A percentile compares a stretch with the other conserved stretches of the same genome.
Conservation (phyloP, 1,139 yeast species). For the Geotrichum klebahnii region DNA sequence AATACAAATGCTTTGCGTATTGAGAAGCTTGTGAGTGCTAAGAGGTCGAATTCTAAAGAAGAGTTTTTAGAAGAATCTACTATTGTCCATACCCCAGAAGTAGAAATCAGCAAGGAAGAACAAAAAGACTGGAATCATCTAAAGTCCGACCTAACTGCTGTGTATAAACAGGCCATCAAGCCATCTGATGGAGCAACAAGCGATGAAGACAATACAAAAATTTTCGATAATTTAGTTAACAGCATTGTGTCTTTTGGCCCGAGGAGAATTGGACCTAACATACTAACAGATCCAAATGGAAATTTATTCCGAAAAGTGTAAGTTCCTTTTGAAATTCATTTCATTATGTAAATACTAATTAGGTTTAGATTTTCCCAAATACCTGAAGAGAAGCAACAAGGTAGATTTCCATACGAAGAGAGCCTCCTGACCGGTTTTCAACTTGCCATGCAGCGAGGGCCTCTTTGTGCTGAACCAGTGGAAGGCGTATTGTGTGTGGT, state of each 20-base stretch:
- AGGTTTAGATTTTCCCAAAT: constrained; percentile 1
- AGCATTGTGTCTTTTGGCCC: constrained; percentile 73
- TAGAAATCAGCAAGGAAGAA: not conserved
- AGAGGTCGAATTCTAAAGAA: constrained; percentile 5
- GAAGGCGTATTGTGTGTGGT: constrained; percentile 69
- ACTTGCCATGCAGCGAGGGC: constrained; percentile 78
- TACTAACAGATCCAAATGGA: constrained; percentile 55
- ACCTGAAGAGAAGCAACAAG: not conserved
- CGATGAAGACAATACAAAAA: constrained; percentile 25
- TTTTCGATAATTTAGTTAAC: constrained; percentile 5
- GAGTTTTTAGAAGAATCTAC: constrained; percentile 7
- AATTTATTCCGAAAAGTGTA: constrained; percentile 15
- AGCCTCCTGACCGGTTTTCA: constrained; percentile 80
- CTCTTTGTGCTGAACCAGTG: constrained; percentile 79
- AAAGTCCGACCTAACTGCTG: constrained; percentile 10
- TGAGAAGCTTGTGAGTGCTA: constrained; percentile 31
- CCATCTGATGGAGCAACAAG: too few species aligned
- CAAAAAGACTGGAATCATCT: constrained; percentile 11
- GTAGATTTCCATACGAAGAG: constrained; percentile 49
- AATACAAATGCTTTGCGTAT: constrained; percentile 46
- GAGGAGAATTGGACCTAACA: constrained; percentile 68
- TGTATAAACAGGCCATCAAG: too few species aligned
- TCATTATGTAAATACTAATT: not conserved
- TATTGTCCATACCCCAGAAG: not conserved
- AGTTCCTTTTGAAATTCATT: constrained; percentile 1